Conservation (phyloP, 2,329 filamentous ascomycete species). For the Helminthosporium solani region DNA sequence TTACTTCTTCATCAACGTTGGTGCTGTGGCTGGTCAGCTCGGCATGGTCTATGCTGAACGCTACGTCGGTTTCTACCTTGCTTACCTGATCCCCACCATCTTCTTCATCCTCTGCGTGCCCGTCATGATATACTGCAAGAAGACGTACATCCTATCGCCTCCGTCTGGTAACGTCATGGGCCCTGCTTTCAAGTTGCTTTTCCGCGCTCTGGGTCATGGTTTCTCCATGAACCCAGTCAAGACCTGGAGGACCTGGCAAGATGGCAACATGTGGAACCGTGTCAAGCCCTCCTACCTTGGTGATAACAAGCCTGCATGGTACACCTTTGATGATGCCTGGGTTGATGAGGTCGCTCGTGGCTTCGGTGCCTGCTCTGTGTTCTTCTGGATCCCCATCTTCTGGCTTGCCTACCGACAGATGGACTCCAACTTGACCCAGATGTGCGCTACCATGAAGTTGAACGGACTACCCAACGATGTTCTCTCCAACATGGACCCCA, state of each 20-base stretch:
- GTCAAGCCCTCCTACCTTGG: conserved; percentile 65
- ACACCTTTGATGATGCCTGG: conserved; percentile 79
- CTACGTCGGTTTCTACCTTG: conserved; percentile 69
- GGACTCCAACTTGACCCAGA: conserved; percentile 63
- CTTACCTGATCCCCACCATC: conserved; percentile 66
- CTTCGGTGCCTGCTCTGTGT: conserved; percentile 40
- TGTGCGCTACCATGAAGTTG: conserved; percentile 66
- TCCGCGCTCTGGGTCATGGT: conserved; percentile 54
- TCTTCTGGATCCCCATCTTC: conserved; percentile 64
- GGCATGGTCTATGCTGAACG: conserved; percentile 43
- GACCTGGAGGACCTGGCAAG: conserved; percentile 57
- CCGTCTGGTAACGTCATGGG: conserved; percentile 68
- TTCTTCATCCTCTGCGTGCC: conserved; percentile 62
- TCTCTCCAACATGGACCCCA: conserved; percentile 73
- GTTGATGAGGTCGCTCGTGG: conserved; percentile 77
- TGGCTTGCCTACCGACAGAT: conserved; percentile 71
- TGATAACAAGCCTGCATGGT: conserved; percentile 63
- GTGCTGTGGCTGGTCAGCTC: conserved; percentile 39
- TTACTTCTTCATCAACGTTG: conserved; percentile 38
- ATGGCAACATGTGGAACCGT: conserved; percentile 62
- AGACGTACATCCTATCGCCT: conserved; percentile 60
- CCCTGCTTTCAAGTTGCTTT: conserved; percentile 63
- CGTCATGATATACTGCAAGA: conserved; percentile 61
- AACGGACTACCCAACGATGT: conserved; percentile 76
- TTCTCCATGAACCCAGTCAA: conserved; percentile 58